Conservation (phyloP, 768 basidiomycete species). For the Podaxis pistillaris region DNA sequence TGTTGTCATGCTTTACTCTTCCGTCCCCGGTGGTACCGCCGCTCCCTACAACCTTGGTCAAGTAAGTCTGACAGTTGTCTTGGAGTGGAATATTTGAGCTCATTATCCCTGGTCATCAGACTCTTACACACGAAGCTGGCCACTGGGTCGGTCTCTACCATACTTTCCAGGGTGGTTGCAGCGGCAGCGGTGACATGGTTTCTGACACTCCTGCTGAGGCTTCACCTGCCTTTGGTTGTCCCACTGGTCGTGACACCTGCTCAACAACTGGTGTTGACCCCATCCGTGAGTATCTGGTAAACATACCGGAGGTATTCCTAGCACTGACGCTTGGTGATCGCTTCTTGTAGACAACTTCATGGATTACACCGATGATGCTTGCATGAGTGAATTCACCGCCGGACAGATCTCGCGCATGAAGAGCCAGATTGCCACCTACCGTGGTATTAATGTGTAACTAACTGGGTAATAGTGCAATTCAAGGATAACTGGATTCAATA, state of each 20-base stretch:
- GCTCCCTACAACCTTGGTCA: conserved; percentile 42
- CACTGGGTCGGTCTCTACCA: conserved; percentile 62
- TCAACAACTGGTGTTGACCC: conserved; percentile 39
- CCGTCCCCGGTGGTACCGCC: conserved; percentile 42
- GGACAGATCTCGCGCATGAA: conserved; percentile 42
- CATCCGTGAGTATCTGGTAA: conserved; percentile 32
- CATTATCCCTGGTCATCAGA: conserved; percentile 24
- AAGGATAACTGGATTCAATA: not conserved
- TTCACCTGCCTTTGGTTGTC: conserved; percentile 41
- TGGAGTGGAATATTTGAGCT: not conserved
- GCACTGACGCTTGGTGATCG: not conserved
- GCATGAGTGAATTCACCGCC: conserved; percentile 47
- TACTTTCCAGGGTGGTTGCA: conserved; percentile 55
- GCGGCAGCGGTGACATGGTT: conserved; percentile 38
- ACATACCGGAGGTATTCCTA: not conserved
- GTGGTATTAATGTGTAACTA: conserved; percentile 30
- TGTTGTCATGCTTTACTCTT: conserved; percentile 41
- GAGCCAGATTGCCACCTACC: conserved; percentile 43
- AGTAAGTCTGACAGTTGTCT: conserved; percentile 19
- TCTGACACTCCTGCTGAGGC: conserved; percentile 47
- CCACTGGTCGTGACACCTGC: conserved; percentile 35
- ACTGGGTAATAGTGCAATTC: not conserved
- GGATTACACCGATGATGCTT: conserved; percentile 51
- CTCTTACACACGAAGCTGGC: conserved; percentile 54
- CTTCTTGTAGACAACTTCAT: conserved; percentile 43